A percentile compares a stretch with the other conserved stretches of the same genome.
Conservation (phyloP, 2,329 filamentous ascomycete genomes). For the Fusarium keratoplasticum region DNA sequence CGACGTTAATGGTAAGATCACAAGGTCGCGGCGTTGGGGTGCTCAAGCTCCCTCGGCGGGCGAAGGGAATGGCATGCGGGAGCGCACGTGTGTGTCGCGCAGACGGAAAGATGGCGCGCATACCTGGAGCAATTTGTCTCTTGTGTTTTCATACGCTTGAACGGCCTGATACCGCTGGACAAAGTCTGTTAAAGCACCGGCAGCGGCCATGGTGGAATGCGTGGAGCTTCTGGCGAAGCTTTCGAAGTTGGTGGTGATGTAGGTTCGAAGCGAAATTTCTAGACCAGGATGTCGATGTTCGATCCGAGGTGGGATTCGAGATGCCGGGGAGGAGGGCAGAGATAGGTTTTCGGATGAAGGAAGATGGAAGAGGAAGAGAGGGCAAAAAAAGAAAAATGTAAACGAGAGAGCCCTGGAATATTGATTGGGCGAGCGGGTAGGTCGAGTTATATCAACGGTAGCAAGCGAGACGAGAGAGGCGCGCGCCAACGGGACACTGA, state of each 20-base stretch:
- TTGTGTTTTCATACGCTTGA: constrained; percentile 54
- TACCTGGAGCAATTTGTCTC: constrained; percentile 62
- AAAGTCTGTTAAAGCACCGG: constrained; percentile 56
- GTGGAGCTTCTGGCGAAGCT: constrained; percentile 8
- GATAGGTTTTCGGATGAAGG: neutral
- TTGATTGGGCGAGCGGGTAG: constrained; percentile 8
- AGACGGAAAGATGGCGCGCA: constrained; percentile 14
- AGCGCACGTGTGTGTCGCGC: neutral
- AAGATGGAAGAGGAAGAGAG: neutral
- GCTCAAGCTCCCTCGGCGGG: neutral
- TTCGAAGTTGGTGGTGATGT: constrained; percentile 7
- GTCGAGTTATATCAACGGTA: constrained; percentile 10
- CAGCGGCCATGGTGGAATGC: constrained; percentile 40
- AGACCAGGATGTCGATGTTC: neutral
- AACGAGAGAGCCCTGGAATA: constrained; percentile 6
- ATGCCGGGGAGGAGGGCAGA: neutral
- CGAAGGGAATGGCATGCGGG: constrained; percentile 6
- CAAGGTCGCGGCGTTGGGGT: neutral
- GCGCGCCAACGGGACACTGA: constrained; percentile 14
- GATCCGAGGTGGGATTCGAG: neutral
- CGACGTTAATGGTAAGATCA: neutral
- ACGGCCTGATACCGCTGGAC: constrained; percentile 60
- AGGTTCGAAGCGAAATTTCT: constrained; percentile 7
- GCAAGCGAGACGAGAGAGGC: constrained; percentile 14
- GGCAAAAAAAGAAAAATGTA: neutral